These are phyloP conservation scores for Hura crepitans DNA, from an alignment of 441 rosid genomes.

Conservation along the genomic window DNA sequence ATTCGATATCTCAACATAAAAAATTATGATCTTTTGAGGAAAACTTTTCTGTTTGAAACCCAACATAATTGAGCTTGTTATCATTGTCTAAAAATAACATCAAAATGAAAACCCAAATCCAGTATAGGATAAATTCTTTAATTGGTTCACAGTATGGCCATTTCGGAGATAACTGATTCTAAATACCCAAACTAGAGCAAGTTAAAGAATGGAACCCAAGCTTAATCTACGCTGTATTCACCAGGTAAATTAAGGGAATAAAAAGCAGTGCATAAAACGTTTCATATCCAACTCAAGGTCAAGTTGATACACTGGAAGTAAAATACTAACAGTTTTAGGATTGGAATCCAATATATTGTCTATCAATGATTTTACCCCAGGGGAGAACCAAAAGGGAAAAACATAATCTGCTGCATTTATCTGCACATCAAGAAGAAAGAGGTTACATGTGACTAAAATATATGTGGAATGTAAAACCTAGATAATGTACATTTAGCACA, in stretches of 20 bases:
- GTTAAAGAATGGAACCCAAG: not conserved
- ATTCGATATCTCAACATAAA: not conserved
- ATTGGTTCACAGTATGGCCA: not conserved
- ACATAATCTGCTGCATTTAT: constrained; percentile 71
- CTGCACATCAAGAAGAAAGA: constrained; percentile 36
- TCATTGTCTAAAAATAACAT: not conserved
- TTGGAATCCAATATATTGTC: constrained; percentile 73
- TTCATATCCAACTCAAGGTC: constrained; percentile 7
- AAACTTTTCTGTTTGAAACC: not conserved
- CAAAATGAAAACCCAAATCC: not conserved
- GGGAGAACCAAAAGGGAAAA: constrained; percentile 82
- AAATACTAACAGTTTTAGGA: constrained; percentile 70
- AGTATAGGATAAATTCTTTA: not conserved
- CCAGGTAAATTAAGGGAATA: not conserved
- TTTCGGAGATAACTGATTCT: not conserved
- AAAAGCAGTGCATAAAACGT: not conserved
- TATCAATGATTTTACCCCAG: constrained; percentile 58
- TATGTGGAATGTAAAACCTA: constrained; percentile 12
- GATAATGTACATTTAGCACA: constrained; percentile 10
- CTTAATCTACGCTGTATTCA: not conserved
- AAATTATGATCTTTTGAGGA: not conserved
- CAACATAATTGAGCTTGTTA: not conserved
- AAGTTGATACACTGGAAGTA: constrained; percentile 3
- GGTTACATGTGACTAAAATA: constrained; percentile 22
- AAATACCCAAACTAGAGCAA: not conserved